Percentiles rank a stretch among this genome's conserved stretches.
These are phyloP conservation scores for Colletotrichum navitas DNA, from an alignment of 2,329 filamentous ascomycete species.

Conservation along the genomic window DNA sequence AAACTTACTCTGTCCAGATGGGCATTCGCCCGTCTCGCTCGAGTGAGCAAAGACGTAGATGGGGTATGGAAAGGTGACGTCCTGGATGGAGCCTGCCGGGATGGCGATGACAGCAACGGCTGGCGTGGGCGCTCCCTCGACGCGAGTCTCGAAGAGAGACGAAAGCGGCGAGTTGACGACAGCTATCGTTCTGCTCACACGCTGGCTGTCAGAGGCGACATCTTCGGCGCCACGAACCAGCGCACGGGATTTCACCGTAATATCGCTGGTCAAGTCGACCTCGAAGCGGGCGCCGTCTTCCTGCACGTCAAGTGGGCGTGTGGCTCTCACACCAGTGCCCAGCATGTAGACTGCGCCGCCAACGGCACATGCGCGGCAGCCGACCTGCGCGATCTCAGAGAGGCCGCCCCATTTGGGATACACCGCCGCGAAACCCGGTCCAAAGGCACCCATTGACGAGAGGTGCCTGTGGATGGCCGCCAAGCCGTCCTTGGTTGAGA, in stretches of 20 bases:
- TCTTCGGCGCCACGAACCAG: conserved; percentile 62
- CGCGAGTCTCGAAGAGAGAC: conserved; percentile 75
- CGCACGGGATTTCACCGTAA: conserved; percentile 66
- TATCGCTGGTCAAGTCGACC: conserved; percentile 68
- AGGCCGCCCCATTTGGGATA: conserved; percentile 94
- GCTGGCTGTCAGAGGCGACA: conserved; percentile 46
- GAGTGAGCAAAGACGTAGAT: conserved; percentile 80
- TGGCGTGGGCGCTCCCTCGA: conserved; percentile 82
- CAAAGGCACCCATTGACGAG: conserved; percentile 87
- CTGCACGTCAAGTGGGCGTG: conserved; percentile 44
- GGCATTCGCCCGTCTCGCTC: conserved; percentile 93
- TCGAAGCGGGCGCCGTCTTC: conserved; percentile 51
- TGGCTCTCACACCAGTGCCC: conserved; percentile 71
- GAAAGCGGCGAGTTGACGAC: conserved; percentile 76
- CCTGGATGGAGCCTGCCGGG: conserved; percentile 63
- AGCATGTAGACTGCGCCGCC: conserved; percentile 93
- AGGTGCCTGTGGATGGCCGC: conserved; percentile 83
- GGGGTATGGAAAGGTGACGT: conserved; percentile 57
- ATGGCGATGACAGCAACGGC: conserved; percentile 80
- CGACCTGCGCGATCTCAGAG: conserved; percentile 90
- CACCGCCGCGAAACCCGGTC: conserved; percentile 88
- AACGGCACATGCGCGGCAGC: conserved; percentile 89
- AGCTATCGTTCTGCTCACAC: conserved; percentile 72
- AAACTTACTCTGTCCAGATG: conserved; percentile 87
- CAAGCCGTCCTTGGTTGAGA: conserved; percentile 75